Conservation (phyloP, 208 protist species). For the Wallacemonas sp. region DNA sequence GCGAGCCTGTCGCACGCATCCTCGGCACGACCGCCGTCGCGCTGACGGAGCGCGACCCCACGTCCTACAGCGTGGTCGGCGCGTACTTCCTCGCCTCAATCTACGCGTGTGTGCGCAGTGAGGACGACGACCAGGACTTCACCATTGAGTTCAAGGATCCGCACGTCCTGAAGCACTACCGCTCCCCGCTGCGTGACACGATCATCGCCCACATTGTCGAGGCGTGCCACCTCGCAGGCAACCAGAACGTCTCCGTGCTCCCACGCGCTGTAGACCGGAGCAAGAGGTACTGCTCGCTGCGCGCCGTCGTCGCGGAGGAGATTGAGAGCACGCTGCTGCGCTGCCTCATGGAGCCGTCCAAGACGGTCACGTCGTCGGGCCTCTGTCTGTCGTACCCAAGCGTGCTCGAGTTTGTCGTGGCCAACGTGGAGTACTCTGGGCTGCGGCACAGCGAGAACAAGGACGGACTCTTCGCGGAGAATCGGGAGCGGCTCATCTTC, state of each 20-base stretch:
- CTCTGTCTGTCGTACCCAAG: conserved; percentile 13
- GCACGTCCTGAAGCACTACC: conserved; percentile 66
- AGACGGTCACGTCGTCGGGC: conserved; percentile 5
- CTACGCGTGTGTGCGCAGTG: conserved; percentile 76
- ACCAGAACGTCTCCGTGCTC: conserved; percentile 72
- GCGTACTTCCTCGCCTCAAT: conserved; percentile 68
- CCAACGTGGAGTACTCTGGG: conserved; percentile 90
- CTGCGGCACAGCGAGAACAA: conserved; percentile 85
- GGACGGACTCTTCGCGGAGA: conserved; percentile 91
- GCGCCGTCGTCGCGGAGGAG: conserved; percentile 58
- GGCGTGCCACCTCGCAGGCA: conserved; percentile 65
- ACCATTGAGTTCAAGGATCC: conserved; percentile 80
- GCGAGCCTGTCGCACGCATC: conserved; percentile 56
- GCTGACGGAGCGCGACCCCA: conserved; percentile 89
- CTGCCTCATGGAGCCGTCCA: conserved; percentile 36
- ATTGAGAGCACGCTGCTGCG: conserved; percentile 87
- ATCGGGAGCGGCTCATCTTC: conserved; percentile 88
- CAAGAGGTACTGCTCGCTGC: conserved; percentile 66
- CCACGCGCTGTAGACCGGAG: conserved; percentile 50
- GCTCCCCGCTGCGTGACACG: conserved; percentile 81
- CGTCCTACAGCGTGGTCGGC: conserved; percentile 79
- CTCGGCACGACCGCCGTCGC: conserved; percentile 69
- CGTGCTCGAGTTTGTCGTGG: conserved; percentile 86
- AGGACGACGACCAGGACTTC: conserved; percentile 85
- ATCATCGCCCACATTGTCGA: conserved; percentile 87